phyloP scores from a whole-genome alignment of 192 early-diverging fungal genomes.

The Coemansia biformis region DNA sequence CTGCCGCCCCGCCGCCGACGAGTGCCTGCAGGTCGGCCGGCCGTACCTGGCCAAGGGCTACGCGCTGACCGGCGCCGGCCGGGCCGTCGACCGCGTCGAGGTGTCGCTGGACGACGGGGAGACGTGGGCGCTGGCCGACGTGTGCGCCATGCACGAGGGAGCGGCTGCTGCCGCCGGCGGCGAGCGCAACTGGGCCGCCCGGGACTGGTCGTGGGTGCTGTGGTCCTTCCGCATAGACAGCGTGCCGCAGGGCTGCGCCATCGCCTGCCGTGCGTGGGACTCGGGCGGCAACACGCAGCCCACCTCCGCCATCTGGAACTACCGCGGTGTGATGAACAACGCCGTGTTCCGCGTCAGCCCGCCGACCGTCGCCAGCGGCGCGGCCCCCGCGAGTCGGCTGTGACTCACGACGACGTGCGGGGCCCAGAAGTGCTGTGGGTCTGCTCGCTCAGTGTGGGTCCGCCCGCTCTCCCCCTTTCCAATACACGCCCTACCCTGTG shows the following conservation, averaged over 20 bases:
- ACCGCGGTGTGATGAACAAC: constrained; percentile 76
- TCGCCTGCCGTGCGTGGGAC: constrained; percentile 79
- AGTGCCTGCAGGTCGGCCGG: constrained; percentile 24
- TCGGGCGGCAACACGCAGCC: constrained; percentile 84
- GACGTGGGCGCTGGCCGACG: constrained; percentile 67
- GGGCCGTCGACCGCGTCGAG: constrained; percentile 71
- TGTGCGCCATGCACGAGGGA: constrained; percentile 42
- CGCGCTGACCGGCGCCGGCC: constrained; percentile 72
- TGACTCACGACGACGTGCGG: too few relatives aligned
- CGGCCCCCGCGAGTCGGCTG: constrained; percentile 6
- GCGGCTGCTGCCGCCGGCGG: neutral
- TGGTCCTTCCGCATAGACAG: constrained; percentile 63
- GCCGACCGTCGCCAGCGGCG: constrained; percentile 5
- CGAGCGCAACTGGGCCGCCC: constrained; percentile 32
- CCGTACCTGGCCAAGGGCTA: constrained; percentile 64
- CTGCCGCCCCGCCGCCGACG: constrained; percentile 56
- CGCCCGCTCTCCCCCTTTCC: too few relatives aligned
- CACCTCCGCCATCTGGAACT: constrained; percentile 69
- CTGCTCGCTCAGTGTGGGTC: too few relatives aligned
- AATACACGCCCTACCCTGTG: too few relatives aligned
- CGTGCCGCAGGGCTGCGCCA: constrained; percentile 41
- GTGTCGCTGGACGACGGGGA: constrained; percentile 74
- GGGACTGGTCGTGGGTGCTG: constrained; percentile 79
- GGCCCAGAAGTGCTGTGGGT: too few relatives aligned
- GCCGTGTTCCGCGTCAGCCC: constrained; percentile 48